These are phyloP conservation scores for Metschnikowia baotianmanensis DNA, from an alignment of 805 yeast genomes.

Conservation along the genomic window DNA sequence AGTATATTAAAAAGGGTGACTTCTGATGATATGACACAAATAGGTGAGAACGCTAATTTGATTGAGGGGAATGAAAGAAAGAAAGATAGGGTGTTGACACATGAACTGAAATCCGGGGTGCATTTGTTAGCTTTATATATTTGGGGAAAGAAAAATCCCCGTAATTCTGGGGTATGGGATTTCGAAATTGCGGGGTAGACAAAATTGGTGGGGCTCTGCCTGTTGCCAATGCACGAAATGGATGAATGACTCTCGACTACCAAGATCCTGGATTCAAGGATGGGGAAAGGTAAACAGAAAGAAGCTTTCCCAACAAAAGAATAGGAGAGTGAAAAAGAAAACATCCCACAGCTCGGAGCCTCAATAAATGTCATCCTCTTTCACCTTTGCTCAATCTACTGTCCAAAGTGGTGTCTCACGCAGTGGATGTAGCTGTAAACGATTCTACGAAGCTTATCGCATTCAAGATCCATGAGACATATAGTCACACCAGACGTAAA, in stretches of 20 bases:
- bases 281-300: not conserved
- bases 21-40: too few relatives aligned
- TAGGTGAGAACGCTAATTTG: too few relatives aligned
- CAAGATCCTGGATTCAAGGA: not conserved
- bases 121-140: not conserved
- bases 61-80: not conserved
- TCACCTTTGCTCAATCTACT: not conserved
- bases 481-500: too few relatives aligned
- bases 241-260: slow-evolving; percentile 8
- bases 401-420: slow-evolving; percentile 7
- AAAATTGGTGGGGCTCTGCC: slow-evolving; percentile 3
- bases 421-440: slow-evolving; percentile 1
- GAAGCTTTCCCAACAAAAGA: not conserved
- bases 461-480: too few relatives aligned
- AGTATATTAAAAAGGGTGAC: not conserved
- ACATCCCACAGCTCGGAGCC: not conserved
- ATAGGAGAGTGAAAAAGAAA: not conserved
- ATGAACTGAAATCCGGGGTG: not conserved
- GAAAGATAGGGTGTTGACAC: not conserved
- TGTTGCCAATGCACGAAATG: slow-evolving; percentile 4
- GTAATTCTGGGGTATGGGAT: not conserved
- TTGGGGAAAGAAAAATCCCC: too few relatives aligned
- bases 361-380: not conserved
- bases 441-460: not conserved
- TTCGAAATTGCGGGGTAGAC: slow-evolving; percentile 10